Evolutionary conservation across 1,139 yeast genomes (phyloP).

Genomic region (Hansenula anomala): DNA sequence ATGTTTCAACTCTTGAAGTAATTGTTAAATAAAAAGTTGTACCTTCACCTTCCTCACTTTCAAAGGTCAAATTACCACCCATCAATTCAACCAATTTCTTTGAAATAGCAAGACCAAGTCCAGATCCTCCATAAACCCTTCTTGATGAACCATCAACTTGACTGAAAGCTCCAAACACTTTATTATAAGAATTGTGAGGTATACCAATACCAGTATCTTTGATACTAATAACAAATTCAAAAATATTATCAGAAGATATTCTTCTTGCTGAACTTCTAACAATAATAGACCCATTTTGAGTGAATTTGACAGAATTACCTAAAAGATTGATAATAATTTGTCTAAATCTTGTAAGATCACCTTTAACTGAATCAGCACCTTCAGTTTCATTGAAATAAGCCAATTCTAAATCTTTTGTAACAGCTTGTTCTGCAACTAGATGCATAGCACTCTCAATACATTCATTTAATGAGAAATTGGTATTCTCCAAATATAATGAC

Average conservation of each 20-base stretch:
- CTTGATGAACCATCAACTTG: slow-evolving; percentile 59
- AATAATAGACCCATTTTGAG: slow-evolving; percentile 41
- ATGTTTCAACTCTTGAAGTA: slow-evolving; percentile 25
- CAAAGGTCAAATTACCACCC: slow-evolving; percentile 53
- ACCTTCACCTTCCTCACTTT: slow-evolving; percentile 47
- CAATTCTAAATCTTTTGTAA: slow-evolving; percentile 41
- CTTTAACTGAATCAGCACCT: slow-evolving; percentile 38
- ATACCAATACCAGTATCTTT: slow-evolving; percentile 63
- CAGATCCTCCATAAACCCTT: slow-evolving; percentile 56
- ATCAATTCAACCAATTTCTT: slow-evolving; percentile 52
- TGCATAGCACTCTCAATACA: slow-evolving; percentile 51
- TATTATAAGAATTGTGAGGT: slow-evolving; percentile 40
- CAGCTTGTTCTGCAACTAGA: slow-evolving; percentile 48
- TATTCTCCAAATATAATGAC: slow-evolving; percentile 40
- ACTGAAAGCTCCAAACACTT: slow-evolving; percentile 54
- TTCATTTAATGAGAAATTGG: slow-evolving; percentile 46
- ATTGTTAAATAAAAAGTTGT: slow-evolving; percentile 43
- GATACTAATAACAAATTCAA: slow-evolving; percentile 39
- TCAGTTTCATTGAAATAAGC: slow-evolving; percentile 43
- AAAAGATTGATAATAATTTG: slow-evolving; percentile 51
- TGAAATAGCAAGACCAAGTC: slow-evolving; percentile 55
- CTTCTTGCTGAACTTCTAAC: slow-evolving; percentile 35
- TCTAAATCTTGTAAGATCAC: slow-evolving; percentile 48
- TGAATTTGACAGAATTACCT: slow-evolving; percentile 57
- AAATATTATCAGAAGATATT: slow-evolving; percentile 31